These are phyloP conservation scores for Nitzschia sp. DNA, from an alignment of 108 stramenopile species.

Conservation along the genomic window DNA sequence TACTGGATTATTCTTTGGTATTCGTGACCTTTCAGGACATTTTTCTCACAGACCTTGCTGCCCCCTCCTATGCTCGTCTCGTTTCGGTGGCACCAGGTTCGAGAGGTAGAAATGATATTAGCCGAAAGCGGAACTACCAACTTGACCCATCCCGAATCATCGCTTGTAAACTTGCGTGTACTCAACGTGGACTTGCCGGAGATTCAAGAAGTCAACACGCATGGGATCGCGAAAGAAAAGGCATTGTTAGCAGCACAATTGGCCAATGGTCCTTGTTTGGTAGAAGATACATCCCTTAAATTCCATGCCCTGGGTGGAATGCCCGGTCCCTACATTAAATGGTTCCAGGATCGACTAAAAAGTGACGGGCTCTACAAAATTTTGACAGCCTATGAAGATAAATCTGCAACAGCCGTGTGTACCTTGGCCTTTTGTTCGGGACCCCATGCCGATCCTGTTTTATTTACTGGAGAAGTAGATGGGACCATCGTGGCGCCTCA, in stretches of 20 bases:
- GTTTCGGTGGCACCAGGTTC: slow-evolving; percentile 24
- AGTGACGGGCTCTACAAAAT: slow-evolving; percentile 89
- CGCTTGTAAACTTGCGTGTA: slow-evolving; percentile 65
- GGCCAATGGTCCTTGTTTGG: slow-evolving; percentile 86
- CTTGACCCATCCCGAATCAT: slow-evolving; percentile 13
- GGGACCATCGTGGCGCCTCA: slow-evolving; percentile 91
- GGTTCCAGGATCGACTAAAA: slow-evolving; percentile 92
- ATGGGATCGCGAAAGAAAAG: slow-evolving; percentile 87
- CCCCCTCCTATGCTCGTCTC: slow-evolving; percentile 1
- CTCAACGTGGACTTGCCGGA: slow-evolving; percentile 87
- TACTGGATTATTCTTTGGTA: not conserved
- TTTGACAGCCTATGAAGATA: slow-evolving; percentile 92
- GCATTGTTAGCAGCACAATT: slow-evolving; percentile 86
- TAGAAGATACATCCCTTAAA: slow-evolving; percentile 96
- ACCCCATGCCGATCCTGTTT: slow-evolving; percentile 92
- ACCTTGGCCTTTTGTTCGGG: slow-evolving; percentile 95
- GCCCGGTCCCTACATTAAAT: slow-evolving; percentile 99
- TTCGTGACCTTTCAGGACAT: not conserved
- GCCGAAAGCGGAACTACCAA: slow-evolving; percentile 47
- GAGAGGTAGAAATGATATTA: slow-evolving; percentile 78
- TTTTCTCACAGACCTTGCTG: not conserved
- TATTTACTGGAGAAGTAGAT: slow-evolving; percentile 84
- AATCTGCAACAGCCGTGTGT: slow-evolving; percentile 95
- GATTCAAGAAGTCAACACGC: slow-evolving; percentile 87
- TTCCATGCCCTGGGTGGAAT: slow-evolving; percentile 97